Percentiles rank a stretch among this genome's conserved stretches.
These are phyloP conservation scores for Fusarium incarnatum DNA, from an alignment of 2,329 filamentous ascomycete genomes.

Conservation along the genomic window DNA sequence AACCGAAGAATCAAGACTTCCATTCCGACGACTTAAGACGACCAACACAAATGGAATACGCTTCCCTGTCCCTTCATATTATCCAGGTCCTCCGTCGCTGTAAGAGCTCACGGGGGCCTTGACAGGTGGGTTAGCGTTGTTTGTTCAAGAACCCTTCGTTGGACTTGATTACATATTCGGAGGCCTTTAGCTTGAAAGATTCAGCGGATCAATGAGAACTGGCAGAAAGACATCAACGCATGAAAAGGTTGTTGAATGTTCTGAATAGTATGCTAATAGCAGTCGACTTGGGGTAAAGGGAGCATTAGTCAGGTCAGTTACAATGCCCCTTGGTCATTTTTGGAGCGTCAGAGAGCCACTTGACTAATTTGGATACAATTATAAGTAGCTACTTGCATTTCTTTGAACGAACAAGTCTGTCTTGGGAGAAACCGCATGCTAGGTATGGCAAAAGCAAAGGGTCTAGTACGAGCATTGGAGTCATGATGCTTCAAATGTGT, in stretches of 20 bases:
- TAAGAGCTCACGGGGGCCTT: background rate
- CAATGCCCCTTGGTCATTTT: background rate
- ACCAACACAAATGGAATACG: background rate
- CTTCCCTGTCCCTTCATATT: background rate
- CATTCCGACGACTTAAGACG: background rate
- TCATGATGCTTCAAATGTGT: background rate
- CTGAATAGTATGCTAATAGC: background rate
- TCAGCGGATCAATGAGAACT: background rate
- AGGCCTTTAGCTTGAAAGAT: background rate
- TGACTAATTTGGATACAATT: background rate
- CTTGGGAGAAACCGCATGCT: background rate
- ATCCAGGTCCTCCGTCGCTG: background rate
- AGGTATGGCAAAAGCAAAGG: background rate
- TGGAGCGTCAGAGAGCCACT: background rate
- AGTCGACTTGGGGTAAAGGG: background rate
- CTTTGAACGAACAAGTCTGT: background rate
- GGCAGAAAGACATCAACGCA: background rate
- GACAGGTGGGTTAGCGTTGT: background rate
- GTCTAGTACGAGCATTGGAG: background rate
- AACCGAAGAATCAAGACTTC: background rate
- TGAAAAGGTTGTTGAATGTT: background rate
- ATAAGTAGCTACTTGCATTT: background rate
- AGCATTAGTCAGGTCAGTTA: background rate
- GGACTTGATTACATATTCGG: background rate
- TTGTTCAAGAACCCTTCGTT: background rate